Percentiles rank a stretch among this genome's conserved stretches.
Conservation (phyloP, 148 eudicot genomes). For the Fallopia convolvulus region DNA sequence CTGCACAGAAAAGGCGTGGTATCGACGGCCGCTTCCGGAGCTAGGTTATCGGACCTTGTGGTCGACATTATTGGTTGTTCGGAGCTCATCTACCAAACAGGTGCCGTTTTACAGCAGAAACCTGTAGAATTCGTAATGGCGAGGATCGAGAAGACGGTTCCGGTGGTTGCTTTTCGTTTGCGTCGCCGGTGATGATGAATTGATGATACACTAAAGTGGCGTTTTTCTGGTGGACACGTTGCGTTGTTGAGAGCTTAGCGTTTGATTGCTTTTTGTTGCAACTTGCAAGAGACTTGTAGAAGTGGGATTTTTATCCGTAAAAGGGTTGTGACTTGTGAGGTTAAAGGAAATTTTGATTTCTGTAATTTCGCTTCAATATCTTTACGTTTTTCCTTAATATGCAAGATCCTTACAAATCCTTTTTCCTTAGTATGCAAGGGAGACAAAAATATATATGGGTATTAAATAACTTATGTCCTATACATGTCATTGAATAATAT, state of each 20-base stretch:
- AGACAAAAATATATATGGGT: no score
- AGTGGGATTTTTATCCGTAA: background rate
- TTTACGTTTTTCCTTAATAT: no score
- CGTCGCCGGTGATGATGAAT: background rate
- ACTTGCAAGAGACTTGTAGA: background rate
- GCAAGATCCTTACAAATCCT: no score
- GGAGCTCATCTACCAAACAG: background rate
- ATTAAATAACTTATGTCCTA: no score
- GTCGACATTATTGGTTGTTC: constrained; percentile 11
- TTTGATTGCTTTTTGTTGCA: background rate
- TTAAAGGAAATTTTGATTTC: background rate
- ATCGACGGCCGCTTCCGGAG: constrained; percentile 13
- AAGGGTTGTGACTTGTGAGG: no score
- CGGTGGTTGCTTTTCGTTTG: background rate
- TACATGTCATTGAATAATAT: no score
- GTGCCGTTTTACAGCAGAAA: background rate
- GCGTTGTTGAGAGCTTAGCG: background rate
- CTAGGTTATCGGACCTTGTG: constrained; percentile 10
- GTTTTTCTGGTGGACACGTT: background rate
- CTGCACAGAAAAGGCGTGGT: constrained; percentile 15
- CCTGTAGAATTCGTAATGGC: background rate
- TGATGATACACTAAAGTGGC: background rate
- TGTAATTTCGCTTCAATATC: background rate
- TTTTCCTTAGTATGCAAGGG: no score
- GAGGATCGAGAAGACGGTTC: background rate